phyloP scores from a whole-genome alignment of 306 rosid species.

The Begonia peltatifolia region DNA sequence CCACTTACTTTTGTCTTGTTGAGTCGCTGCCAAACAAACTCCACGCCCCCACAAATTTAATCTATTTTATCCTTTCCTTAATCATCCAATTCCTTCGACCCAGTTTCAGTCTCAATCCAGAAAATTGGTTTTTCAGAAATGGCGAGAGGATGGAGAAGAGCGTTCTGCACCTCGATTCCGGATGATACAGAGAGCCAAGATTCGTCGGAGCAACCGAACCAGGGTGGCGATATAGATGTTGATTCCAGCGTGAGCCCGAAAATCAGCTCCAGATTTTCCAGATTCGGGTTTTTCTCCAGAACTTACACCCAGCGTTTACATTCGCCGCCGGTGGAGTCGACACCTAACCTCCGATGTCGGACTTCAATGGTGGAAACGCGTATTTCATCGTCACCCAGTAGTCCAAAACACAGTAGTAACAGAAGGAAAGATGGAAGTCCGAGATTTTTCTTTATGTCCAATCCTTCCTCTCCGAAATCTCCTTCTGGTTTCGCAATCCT shows the following conservation, averaged over 20 bases:
- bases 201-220: conserved; percentile 16
- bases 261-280: conserved; percentile 23
- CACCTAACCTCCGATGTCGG: conserved; percentile 46
- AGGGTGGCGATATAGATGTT: conserved; percentile 5
- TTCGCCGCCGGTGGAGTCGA: conserved; percentile 30
- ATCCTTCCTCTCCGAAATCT: conserved; percentile 67
- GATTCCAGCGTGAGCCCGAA: too few relatives aligned
- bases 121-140: too few relatives aligned
- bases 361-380: conserved; percentile 30
- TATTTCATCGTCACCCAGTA: conserved; percentile 42
- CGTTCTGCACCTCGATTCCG: conserved; percentile 77
- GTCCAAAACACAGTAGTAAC: conserved; percentile 44
- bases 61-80: too few relatives aligned
- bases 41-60: too few relatives aligned
- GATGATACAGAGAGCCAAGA: conserved; percentile 32
- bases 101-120: too few relatives aligned
- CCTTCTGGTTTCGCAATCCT: conserved; percentile 22
- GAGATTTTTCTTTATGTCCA: conserved; percentile 40
- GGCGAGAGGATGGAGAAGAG: conserved; percentile 97
- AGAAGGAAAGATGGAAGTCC: conserved; percentile 14
- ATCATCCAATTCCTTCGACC: too few relatives aligned
- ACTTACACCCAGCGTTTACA: conserved; percentile 67
- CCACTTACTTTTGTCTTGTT: too few relatives aligned
- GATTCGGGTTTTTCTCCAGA: conserved; percentile 65
- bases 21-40: too few relatives aligned